Base-by-base conservation (phyloP, 352 stramenopile genomes). In the Aphanomyces euteiches region DNA sequence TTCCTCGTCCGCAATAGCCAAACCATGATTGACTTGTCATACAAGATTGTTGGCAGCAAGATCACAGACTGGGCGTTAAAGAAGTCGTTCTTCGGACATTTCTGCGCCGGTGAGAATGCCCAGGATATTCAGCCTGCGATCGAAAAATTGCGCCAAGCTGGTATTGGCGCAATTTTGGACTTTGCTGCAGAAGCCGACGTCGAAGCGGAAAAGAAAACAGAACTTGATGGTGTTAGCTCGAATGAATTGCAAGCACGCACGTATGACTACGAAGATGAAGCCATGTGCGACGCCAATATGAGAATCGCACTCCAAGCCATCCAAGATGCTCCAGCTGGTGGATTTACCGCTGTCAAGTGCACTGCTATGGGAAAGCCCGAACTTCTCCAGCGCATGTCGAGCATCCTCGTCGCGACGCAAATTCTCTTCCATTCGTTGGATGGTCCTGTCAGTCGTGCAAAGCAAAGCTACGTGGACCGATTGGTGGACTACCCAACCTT, bases 221-320 rank as follows among this genome's bases (percentile, higher is more conserved):
- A 90, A 56, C 73, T 94, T 8, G 90, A 87, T 64, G 85, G 88
- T 36, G 85, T 92, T 38, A 80, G 80, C 47, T 83, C 95, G 69
- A 95, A 89, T 74, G 79, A 93, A 59, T 75, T 95, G n/a, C 79
- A 79, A 6, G 95, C 90, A 21, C 90, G 95, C 63, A 94, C 92
- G n/a, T 99, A 98, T 80, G 89, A 97, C 73, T 99, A 99, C 80
- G 88, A 98, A 71, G 89, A 90, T 59, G 97, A 99, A 74, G 75
- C 75, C 1, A 82, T 91, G 34, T 99, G 96, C 74, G 96, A 99
- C 72, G 79, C 80, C 7, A 97, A 98, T 75, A 83, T 92, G 1
- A 79, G 93, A 50, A 95, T 94, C 67, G 87, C 85, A 15, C 83
- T 85, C 38, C 82, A 92, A 69, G 84, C 88, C 12, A 93, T 96